Percentiles rank a stretch among this genome's conserved stretches.
These are phyloP conservation scores for Tolypocladium cylindrosporum DNA, from an alignment of 2,329 filamentous ascomycete genomes.

Conservation along the genomic window DNA sequence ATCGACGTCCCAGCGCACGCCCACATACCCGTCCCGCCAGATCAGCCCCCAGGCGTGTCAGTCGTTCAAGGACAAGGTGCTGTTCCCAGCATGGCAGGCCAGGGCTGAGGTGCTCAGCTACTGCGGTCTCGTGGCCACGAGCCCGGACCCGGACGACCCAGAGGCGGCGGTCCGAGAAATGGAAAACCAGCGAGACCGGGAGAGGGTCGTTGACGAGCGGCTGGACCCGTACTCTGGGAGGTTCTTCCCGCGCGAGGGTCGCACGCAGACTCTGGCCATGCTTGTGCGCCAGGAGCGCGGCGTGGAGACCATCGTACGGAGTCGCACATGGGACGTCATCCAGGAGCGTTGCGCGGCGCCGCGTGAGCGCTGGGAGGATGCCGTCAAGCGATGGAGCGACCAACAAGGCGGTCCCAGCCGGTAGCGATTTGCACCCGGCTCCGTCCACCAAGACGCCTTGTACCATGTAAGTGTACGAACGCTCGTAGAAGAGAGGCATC, in stretches of 20 bases:
- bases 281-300: conserved; percentile 65
- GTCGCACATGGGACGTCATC: conserved; percentile 72
- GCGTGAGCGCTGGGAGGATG: conserved; percentile 52
- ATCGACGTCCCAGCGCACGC: conserved; percentile 57
- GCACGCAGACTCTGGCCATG: conserved; percentile 69
- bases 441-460: background rate
- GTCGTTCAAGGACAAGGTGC: conserved; percentile 62
- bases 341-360: conserved; percentile 61
- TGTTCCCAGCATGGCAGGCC: conserved; percentile 84
- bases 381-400: conserved; percentile 52
- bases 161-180: conserved; percentile 59
- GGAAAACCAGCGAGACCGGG: conserved; percentile 59
- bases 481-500: background rate
- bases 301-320: conserved; percentile 70
- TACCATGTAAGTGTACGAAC: background rate
- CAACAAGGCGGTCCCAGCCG: conserved; percentile 9
- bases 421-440: background rate
- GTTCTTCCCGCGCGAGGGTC: conserved; percentile 69
- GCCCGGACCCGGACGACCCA: conserved; percentile 79
- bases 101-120: conserved; percentile 79
- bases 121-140: conserved; percentile 79
- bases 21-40: conserved; percentile 36
- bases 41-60: conserved; percentile 57
- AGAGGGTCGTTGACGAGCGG: conserved; percentile 74
- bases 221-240: conserved; percentile 84